A percentile compares a stretch with the other conserved stretches of the same genome.
phyloP scores from a whole-genome alignment of 768 basidiomycete genomes.

The Sutorius australiensis region DNA sequence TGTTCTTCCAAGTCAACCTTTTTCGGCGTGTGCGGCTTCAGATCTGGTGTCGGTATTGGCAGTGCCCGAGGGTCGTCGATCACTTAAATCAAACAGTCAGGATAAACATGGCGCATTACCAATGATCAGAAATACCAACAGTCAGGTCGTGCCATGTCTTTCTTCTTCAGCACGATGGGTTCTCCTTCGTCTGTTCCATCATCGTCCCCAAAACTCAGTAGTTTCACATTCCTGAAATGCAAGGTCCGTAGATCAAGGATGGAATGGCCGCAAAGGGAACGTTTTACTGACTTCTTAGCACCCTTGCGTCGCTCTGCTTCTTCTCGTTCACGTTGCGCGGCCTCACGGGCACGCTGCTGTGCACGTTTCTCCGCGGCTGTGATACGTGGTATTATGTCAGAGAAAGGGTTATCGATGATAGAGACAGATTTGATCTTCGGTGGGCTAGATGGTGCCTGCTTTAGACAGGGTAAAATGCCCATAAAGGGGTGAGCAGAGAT shows the following conservation, averaged over 20 bases:
- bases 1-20: slow-evolving; percentile 3
- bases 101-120: background rate
- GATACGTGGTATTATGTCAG: slow-evolving; percentile 93
- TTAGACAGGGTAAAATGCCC: slow-evolving; percentile 1
- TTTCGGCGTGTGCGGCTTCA: slow-evolving; percentile 3
- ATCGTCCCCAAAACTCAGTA: slow-evolving; percentile 84
- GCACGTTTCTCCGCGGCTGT: slow-evolving; percentile 88
- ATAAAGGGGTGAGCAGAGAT: background rate
- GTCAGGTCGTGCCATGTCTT: slow-evolving; percentile 79
- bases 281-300: slow-evolving; percentile 75
- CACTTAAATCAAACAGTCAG: slow-evolving; percentile 17
- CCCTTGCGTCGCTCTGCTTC: slow-evolving; percentile 66
- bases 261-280: background rate
- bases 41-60: slow-evolving; percentile 9
- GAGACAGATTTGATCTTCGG: slow-evolving; percentile 85
- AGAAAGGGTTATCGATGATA: slow-evolving; percentile 91
- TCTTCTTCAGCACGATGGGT: slow-evolving; percentile 60
- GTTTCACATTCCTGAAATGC: slow-evolving; percentile 68
- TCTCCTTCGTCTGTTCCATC: slow-evolving; percentile 63
- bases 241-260: background rate
- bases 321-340: slow-evolving; percentile 73
- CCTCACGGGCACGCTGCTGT: slow-evolving; percentile 78
- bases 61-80: slow-evolving; percentile 13
- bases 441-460: slow-evolving; percentile 48
- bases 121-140: slow-evolving; percentile 43